Percentiles rank a stretch among this genome's conserved stretches.
Evolutionary conservation across 768 basidiomycete species (phyloP).

Genomic region (Boletus sensibilis): DNA sequence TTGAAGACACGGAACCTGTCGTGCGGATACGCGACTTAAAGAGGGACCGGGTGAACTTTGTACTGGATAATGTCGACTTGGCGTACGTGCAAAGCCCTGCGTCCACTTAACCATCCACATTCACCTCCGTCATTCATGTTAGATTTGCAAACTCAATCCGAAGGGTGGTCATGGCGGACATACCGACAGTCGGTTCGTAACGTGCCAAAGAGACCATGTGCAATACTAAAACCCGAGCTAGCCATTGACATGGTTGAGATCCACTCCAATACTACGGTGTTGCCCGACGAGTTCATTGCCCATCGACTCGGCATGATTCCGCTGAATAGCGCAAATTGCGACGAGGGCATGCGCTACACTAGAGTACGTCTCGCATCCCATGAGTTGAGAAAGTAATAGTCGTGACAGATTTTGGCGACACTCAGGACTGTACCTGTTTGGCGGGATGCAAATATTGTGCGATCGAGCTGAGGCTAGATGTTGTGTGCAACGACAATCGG

Average conservation of each 20-base stretch:
- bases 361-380: conserved; percentile 46
- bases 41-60: conserved; percentile 85
- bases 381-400: neutral
- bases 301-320: conserved; percentile 96
- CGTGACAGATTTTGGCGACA: conserved; percentile 3
- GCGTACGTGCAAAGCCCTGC: conserved; percentile 55
- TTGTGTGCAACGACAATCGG: conserved; percentile 65
- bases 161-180: conserved; percentile 93
- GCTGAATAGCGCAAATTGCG: conserved; percentile 81
- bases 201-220: neutral
- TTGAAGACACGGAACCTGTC: conserved; percentile 53
- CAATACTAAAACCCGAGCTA: conserved; percentile 32
- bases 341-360: conserved; percentile 81
- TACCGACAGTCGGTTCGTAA: conserved; percentile 88
- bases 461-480: conserved; percentile 75
- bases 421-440: conserved; percentile 88
- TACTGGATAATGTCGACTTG: conserved; percentile 93
- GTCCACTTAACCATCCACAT: neutral
- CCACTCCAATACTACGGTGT: conserved; percentile 83
- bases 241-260: conserved; percentile 98
- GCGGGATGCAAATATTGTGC: conserved; percentile 85
- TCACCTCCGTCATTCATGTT: conserved; percentile 13
- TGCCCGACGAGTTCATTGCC: conserved; percentile 97
- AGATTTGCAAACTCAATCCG: conserved; percentile 95
- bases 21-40: conserved; percentile 84